Evolutionary conservation across 805 yeast genomes (phyloP).

Genomic region (Yueomyces sp.): DNA sequence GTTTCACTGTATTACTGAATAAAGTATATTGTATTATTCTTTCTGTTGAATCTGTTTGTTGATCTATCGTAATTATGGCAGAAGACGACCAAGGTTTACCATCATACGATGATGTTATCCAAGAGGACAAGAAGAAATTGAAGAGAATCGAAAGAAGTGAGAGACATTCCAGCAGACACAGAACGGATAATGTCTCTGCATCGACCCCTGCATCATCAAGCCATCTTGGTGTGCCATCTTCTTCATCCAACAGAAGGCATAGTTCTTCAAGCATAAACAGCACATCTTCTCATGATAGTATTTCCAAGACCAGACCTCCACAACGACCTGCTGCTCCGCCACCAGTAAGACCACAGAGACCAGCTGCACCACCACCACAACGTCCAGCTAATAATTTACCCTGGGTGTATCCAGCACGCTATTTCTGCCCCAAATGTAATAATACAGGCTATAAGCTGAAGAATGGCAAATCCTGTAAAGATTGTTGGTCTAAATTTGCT

Average conservation of each 20-base stretch:
- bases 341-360: not conserved
- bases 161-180: not conserved
- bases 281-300: not conserved
- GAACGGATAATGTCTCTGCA: not conserved
- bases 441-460: slow-evolving; percentile 56
- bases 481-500: slow-evolving; percentile 57
- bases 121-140: slow-evolving; percentile 5
- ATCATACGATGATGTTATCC: slow-evolving; percentile 31
- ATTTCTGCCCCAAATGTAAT: slow-evolving; percentile 51
- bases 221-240: not conserved
- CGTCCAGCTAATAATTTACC: slow-evolving; percentile 28
- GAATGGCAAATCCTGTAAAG: slow-evolving; percentile 52
- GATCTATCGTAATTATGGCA: not conserved
- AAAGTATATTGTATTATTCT: no score
- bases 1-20: no score
- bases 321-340: not conserved
- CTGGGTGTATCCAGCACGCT: slow-evolving; percentile 53
- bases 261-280: not conserved
- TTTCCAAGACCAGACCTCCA: not conserved
- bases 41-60: no score
- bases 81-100: slow-evolving; percentile 24
- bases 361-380: not conserved
- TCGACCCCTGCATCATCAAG: not conserved
- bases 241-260: not conserved
- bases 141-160: not conserved